Evolutionary conservation across 495 filamentous ascomycete genomes (phyloP).

Genomic region (Penicillium ochrochloron): DNA sequence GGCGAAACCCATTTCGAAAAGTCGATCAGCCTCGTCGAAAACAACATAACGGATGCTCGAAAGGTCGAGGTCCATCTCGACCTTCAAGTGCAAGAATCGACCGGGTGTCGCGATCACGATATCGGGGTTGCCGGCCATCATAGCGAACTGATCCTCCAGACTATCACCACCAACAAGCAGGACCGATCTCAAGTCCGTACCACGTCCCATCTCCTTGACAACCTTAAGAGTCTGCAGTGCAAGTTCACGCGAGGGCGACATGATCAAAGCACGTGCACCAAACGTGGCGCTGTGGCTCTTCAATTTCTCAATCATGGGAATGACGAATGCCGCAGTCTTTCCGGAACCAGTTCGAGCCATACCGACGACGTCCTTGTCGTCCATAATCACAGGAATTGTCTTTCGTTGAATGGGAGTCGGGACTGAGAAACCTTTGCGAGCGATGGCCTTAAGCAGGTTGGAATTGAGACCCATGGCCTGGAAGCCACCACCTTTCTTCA

Average conservation of each 20-base stretch:
- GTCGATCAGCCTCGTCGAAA: slow-evolving; percentile 94
- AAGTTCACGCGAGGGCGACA: slow-evolving; percentile 91
- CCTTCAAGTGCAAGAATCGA: slow-evolving; percentile 92
- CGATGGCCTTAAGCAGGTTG: slow-evolving; percentile 83
- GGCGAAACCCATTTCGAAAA: slow-evolving; percentile 98
- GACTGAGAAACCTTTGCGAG: slow-evolving; percentile 89
- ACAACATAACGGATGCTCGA: slow-evolving; percentile 88
- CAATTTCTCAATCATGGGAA: slow-evolving; percentile 95
- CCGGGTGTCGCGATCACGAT: slow-evolving; percentile 96
- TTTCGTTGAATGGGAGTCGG: slow-evolving; percentile 98
- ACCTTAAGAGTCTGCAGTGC: slow-evolving; percentile 95
- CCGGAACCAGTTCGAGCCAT: slow-evolving; percentile 98
- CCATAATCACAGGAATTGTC: slow-evolving; percentile 87
- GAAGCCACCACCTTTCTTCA: slow-evolving; percentile 95
- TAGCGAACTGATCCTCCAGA: slow-evolving; percentile 91
- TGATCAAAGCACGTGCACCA: slow-evolving; percentile 79
- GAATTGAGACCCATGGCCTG: slow-evolving; percentile 93
- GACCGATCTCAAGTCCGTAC: slow-evolving; percentile 86
- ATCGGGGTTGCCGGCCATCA: slow-evolving; percentile 93
- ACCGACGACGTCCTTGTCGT: slow-evolving; percentile 89
- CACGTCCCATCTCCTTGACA: slow-evolving; percentile 88
- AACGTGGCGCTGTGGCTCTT: slow-evolving; percentile 86
- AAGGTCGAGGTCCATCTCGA: slow-evolving; percentile 90
- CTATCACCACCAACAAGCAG: slow-evolving; percentile 94
- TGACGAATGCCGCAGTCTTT: slow-evolving; percentile 96